Conservation (phyloP, 2,329 filamentous ascomycete species). For the Stemphylium beticola region DNA sequence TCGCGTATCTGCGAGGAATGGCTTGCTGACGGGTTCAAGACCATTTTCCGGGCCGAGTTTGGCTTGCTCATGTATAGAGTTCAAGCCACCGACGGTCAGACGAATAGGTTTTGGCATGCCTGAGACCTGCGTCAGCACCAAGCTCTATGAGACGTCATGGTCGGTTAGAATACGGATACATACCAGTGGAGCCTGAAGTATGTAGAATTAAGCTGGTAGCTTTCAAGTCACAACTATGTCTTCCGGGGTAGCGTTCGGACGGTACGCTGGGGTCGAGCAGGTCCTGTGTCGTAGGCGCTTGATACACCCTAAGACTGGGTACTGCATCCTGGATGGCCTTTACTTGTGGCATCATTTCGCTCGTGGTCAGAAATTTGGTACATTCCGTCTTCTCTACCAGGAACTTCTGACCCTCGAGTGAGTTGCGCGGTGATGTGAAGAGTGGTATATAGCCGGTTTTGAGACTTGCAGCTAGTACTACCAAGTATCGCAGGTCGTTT, state of each 20-base stretch:
- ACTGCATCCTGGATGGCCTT: background rate
- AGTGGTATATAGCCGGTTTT: conserved; percentile 7
- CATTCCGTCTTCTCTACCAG: conserved; percentile 1
- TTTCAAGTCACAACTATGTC: background rate
- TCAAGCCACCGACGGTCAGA: background rate
- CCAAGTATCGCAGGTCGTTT: conserved; percentile 4
- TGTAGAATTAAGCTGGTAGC: conserved; percentile 3
- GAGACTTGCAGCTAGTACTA: background rate
- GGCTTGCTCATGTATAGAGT: background rate
- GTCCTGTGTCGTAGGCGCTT: background rate
- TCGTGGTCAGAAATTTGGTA: background rate
- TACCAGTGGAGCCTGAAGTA: conserved; percentile 7
- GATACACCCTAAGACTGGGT: background rate
- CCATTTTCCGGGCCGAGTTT: background rate
- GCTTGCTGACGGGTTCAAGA: background rate
- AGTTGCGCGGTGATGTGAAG: conserved; percentile 3
- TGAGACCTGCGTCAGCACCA: background rate
- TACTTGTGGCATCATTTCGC: background rate
- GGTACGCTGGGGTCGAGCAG: background rate
- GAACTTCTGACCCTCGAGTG: background rate
- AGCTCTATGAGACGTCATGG: too few species aligned
- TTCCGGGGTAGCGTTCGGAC: background rate
- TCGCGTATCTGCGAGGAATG: background rate
- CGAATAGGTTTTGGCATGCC: conserved; percentile 5
- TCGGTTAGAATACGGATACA: background rate